Conservation (phyloP, 2,329 filamentous ascomycete genomes). For the Talaromyces verruculosus region DNA sequence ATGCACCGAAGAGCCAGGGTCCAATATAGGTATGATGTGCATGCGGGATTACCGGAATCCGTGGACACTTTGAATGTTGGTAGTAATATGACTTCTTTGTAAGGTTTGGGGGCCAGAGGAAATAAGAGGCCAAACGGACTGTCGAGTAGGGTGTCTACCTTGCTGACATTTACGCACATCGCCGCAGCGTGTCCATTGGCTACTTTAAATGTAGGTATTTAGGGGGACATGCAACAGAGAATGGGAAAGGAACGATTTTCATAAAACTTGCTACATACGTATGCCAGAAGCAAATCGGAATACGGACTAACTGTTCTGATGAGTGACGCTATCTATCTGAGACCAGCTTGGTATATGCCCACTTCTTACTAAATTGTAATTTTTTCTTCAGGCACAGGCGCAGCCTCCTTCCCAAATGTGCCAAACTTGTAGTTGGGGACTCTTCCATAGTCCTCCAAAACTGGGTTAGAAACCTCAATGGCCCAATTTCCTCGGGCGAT, state of each 20-base stretch:
- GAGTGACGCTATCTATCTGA: no score
- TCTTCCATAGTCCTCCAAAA: slow-evolving; percentile 2
- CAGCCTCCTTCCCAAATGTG: slow-evolving; percentile 1
- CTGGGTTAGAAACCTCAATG: slow-evolving; percentile 1
- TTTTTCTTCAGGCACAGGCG: not conserved
- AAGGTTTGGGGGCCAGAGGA: not conserved
- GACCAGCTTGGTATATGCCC: no score
- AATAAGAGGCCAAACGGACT: not conserved
- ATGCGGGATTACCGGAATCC: not conserved
- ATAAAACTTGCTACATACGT: not conserved
- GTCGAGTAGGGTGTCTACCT: not conserved
- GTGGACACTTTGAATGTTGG: not conserved
- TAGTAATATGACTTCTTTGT: not conserved
- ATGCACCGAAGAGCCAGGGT: not conserved
- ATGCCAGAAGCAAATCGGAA: no score
- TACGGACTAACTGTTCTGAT: no score
- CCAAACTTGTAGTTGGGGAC: slow-evolving; percentile 6
- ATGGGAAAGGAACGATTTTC: not conserved
- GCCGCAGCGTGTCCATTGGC: not conserved
- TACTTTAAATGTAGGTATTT: not conserved
- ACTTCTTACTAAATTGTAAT: no score
- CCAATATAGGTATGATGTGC: not conserved
- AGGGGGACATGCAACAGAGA: not conserved
- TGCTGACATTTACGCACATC: not conserved
- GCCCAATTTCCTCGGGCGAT: not conserved